Evolutionary conservation across 1,284 basidiomycete species (phyloP).

Genomic region (Trichosporon sp.): DNA sequence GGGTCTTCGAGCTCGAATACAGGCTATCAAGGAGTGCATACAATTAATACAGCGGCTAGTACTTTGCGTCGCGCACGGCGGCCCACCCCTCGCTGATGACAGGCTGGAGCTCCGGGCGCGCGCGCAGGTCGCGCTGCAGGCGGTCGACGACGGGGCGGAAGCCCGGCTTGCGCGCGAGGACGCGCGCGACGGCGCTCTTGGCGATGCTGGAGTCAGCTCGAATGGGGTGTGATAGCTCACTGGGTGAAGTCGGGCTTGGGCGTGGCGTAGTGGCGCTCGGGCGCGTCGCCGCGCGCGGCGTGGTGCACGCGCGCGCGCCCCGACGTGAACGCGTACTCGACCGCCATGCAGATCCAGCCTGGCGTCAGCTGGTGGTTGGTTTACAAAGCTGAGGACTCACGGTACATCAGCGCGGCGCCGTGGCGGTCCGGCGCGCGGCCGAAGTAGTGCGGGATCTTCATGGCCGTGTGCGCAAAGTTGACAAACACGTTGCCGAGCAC

Average conservation of each 20-base stretch:
- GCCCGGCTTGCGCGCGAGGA: constrained; percentile 56
- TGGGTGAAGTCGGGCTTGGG: constrained; percentile 59
- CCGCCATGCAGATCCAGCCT: constrained; percentile 31
- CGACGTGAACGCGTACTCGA: constrained; percentile 40
- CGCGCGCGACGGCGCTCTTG: constrained; percentile 64
- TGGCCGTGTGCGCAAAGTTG: constrained; percentile 74
- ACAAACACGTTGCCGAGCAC: constrained; percentile 81
- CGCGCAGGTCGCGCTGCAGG: constrained; percentile 20
- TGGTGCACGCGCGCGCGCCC: constrained; percentile 40
- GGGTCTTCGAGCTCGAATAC: too few species aligned
- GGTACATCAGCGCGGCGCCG: constrained; percentile 15
- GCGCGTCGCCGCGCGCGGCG: constrained; percentile 20
- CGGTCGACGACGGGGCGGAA: constrained; percentile 26
- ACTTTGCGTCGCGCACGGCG: constrained; percentile 27
- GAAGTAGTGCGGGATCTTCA: constrained; percentile 84
- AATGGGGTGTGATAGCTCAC: constrained; percentile 51
- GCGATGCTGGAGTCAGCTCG: constrained; percentile 61
- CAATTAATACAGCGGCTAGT: constrained; percentile 13
- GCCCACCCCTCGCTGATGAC: constrained; percentile 21
- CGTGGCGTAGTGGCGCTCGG: constrained; percentile 45
- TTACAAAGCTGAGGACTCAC: constrained; percentile 5
- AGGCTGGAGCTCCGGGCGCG: background rate
- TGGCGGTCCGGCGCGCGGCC: constrained; percentile 53
- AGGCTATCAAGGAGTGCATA: too few species aligned
- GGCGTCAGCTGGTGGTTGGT: background rate